Evolutionary conservation across 2,329 filamentous ascomycete genomes (phyloP).

Genomic region (Metarhizium brunneum): DNA sequence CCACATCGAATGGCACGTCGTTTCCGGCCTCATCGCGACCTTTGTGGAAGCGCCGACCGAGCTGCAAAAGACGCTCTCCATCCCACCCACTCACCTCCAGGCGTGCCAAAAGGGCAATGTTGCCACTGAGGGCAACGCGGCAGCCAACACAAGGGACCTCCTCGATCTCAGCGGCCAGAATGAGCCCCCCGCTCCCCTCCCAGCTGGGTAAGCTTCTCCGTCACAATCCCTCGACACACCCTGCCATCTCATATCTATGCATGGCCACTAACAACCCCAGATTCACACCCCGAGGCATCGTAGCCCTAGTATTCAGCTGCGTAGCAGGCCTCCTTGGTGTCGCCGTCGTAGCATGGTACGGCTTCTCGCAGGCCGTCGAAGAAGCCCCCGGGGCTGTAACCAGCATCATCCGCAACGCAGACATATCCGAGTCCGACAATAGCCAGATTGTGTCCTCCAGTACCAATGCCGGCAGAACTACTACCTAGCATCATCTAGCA

Average conservation of each 20-base stretch:
- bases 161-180: conserved; percentile 57
- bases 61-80: conserved; percentile 48
- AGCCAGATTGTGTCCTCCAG: background rate
- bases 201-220: conserved; percentile 43
- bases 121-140: conserved; percentile 59
- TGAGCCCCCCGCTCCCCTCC: conserved; percentile 43
- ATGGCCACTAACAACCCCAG: conserved; percentile 16
- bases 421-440: background rate
- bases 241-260: background rate
- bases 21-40: conserved; percentile 55
- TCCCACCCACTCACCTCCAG: conserved; percentile 51
- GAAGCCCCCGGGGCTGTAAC: conserved; percentile 5
- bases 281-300: conserved; percentile 61
- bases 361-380: conserved; percentile 19
- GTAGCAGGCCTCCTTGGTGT: conserved; percentile 61
- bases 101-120: conserved; percentile 45
- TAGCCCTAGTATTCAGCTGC: conserved; percentile 66
- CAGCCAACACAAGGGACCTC: conserved; percentile 56
- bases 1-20: conserved; percentile 71
- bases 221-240: background rate
- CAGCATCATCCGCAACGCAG: conserved; percentile 5
- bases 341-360: conserved; percentile 58
- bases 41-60: conserved; percentile 54
- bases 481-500: background rate
- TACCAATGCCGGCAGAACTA: background rate